phyloP scores from a whole-genome alignment of 768 basidiomycete genomes.

The Tricholomella constricta region DNA sequence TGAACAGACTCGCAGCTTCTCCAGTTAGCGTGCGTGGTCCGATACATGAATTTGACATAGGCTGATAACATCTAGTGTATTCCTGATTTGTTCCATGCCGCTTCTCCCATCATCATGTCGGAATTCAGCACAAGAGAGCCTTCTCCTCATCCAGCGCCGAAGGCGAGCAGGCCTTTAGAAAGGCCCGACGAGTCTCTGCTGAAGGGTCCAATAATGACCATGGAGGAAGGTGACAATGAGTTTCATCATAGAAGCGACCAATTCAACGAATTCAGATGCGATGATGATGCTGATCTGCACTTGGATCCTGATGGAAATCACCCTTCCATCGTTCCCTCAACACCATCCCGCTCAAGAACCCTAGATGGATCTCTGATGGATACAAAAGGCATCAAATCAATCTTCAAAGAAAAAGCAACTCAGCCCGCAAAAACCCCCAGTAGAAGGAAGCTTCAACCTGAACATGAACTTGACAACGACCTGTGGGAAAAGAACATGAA shows the following conservation, averaged over 20 bases:
- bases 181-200: conserved; percentile 4
- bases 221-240: conserved; percentile 2
- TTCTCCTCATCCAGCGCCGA: conserved; percentile 21
- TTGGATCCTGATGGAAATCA: conserved; percentile 26
- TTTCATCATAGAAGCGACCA: neutral
- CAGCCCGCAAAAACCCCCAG: conserved; percentile 13
- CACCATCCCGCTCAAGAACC: neutral
- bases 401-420: neutral
- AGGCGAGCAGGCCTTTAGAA: conserved; percentile 5
- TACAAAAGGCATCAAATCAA: neutral
- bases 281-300: conserved; percentile 36
- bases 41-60: neutral
- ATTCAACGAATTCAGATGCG: conserved; percentile 10
- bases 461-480: conserved; percentile 34
- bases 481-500: conserved; percentile 46
- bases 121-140: conserved; percentile 32
- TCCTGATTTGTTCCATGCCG: neutral
- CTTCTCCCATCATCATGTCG: neutral
- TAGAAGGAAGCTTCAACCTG: conserved; percentile 17
- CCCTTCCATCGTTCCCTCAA: neutral
- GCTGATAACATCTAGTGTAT: conserved; percentile 37
- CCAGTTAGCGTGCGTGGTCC: conserved; percentile 4
- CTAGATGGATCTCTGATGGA: neutral
- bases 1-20: neutral
- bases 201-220: neutral